These are phyloP conservation scores for Oryza glaberrima DNA, from an alignment of 176 grass and related monocot genomes.

Conservation along the genomic window DNA sequence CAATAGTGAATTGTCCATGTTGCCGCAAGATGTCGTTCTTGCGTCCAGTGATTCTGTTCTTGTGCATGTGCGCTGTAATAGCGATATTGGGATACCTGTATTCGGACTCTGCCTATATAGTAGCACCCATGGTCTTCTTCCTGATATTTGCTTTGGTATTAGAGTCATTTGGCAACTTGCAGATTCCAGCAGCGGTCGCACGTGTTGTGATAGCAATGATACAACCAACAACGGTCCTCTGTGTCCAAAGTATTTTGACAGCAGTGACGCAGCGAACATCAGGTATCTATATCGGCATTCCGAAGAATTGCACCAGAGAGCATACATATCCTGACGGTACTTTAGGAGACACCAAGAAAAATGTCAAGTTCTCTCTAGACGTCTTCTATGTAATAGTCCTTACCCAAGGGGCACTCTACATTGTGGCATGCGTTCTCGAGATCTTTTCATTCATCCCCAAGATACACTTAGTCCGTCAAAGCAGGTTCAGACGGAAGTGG, in stretches of 20 bases:
- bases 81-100: not conserved
- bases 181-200: not conserved
- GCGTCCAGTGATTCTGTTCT: not conserved
- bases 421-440: not conserved
- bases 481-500: not conserved
- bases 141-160: not conserved
- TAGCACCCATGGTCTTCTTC: not conserved
- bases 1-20: not conserved
- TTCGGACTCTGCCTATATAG: accelerated
- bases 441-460: slow-evolving; percentile 20
- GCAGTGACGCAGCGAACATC: not conserved
- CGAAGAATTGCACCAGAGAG: not conserved
- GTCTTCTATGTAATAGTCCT: slow-evolving; percentile 34
- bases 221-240: not conserved
- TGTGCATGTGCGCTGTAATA: not conserved
- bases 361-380: not conserved
- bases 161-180: slow-evolving; percentile 24
- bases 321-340: not conserved
- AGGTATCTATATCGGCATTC: not conserved
- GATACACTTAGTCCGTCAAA: not conserved
- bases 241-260: not conserved
- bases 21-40: not conserved
- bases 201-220: not conserved
- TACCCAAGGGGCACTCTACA: slow-evolving; percentile 19
- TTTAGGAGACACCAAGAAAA: not conserved